These are phyloP conservation scores for Ophiostoma novo-ulmi DNA, from an alignment of 2,329 filamentous ascomycete genomes.

Conservation along the genomic window DNA sequence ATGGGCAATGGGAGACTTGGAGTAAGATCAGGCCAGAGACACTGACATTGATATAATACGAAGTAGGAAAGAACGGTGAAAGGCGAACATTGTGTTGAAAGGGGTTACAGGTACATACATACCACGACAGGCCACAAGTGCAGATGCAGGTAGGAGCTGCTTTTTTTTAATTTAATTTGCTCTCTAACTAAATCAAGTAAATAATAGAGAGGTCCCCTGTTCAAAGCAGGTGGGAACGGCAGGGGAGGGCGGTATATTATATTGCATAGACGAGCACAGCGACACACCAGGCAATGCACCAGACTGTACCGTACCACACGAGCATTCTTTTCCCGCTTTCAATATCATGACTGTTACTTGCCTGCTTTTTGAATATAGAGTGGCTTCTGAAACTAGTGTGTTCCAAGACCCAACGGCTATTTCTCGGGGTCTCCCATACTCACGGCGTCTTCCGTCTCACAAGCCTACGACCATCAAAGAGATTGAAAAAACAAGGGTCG, in stretches of 20 bases:
- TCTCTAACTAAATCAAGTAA: neutral
- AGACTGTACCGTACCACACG: neutral
- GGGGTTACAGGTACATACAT: neutral
- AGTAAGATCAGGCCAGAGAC: neutral
- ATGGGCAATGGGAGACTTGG: neutral
- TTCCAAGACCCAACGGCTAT: neutral
- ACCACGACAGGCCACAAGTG: constrained; percentile 3
- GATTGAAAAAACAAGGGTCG: neutral
- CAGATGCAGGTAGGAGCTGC: neutral
- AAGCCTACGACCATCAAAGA: neutral
- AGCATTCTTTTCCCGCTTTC: neutral
- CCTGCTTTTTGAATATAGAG: neutral
- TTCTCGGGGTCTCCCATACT: neutral
- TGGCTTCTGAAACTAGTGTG: neutral
- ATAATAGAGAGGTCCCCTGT: neutral
- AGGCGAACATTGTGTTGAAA: neutral
- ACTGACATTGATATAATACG: neutral
- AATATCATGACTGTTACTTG: neutral
- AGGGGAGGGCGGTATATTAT: neutral
- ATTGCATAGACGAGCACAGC: neutral
- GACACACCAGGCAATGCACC: neutral
- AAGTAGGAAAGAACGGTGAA: neutral
- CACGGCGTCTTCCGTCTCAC: neutral
- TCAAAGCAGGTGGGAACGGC: neutral
- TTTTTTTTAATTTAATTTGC: neutral